Conservation (phyloP, 1,284 basidiomycete species). For the Cryptococcus sp. region DNA sequence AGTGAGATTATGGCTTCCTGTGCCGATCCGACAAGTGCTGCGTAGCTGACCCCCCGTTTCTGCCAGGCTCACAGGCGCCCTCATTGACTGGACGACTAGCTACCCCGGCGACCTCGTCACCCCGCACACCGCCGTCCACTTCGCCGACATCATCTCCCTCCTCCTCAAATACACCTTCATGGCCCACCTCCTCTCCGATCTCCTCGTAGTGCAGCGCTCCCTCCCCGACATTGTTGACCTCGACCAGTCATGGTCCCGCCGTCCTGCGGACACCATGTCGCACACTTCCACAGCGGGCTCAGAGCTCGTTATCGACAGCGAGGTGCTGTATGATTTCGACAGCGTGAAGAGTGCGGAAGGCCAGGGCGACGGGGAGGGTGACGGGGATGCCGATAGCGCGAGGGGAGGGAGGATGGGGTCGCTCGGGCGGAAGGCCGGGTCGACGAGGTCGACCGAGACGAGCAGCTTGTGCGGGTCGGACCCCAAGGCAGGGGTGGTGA, state of each 20-base stretch:
- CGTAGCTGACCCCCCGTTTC: not conserved
- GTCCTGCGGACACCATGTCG: not conserved
- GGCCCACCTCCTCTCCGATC: conserved; percentile 41
- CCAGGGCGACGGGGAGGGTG: not conserved
- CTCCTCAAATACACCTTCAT: conserved; percentile 42
- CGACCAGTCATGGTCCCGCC: conserved; percentile 42
- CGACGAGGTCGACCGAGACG: conserved; percentile 15
- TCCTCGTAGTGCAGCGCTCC: conserved; percentile 32
- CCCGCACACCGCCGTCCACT: conserved; percentile 20
- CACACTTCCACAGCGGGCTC: conserved; percentile 2
- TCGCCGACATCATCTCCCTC: conserved; percentile 32
- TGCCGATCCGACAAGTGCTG: too few species aligned
- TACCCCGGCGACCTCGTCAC: conserved; percentile 47
- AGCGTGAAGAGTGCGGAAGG: conserved; percentile 6
- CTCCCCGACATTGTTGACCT: conserved; percentile 30
- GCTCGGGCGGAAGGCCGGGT: not conserved
- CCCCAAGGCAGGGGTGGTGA: not conserved
- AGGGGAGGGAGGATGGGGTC: not conserved
- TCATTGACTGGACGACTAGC: conserved; percentile 42
- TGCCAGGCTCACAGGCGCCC: conserved; percentile 38
- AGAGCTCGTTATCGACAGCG: conserved; percentile 19
- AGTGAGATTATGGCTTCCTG: conserved; percentile 33
- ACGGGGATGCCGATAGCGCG: not conserved
- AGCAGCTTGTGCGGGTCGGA: conserved; percentile 9
- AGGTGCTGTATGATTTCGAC: conserved; percentile 27